Evolutionary conservation across 1,284 basidiomycete species (phyloP), one percentile per base, ranked within the genome.

Genomic region (Tilletiaria anomala): DNA sequence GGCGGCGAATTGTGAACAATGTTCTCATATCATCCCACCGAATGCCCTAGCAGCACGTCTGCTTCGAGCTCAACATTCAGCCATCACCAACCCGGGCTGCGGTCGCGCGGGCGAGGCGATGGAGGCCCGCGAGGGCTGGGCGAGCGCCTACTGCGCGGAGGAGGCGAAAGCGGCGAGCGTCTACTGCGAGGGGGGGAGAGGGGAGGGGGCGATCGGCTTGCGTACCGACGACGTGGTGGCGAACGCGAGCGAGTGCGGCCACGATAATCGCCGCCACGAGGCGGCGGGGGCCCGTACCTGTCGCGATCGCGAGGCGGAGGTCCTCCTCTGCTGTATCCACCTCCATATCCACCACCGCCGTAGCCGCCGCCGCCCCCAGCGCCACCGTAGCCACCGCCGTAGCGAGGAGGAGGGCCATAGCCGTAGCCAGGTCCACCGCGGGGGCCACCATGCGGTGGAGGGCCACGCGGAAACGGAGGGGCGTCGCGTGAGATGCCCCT

Each of bases 401-500:
- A 32, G 8, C 32, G 40, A 18, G 40, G 40, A 6, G 40, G 40
- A 10, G 24, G 24, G 12, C 34, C 22, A 6, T 16, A 29, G 5
- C 37, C n/a, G 5, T 22, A 6, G 14, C 20, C 23, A 20, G 20
- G 18, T 8, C 23, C 38, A 20, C 38, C 22, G 6, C 32, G 32
- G 18, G 23, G n/a, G 15, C 35, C 39, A 18, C 19, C 32, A 26
- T n/a, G n/a, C n/a, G n/a, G n/a, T n/a, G n/a, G n/a, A n/a, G 32
- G 18, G 6, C 35, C 33, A 15, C 32, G 24, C 8, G 24, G 34
- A 10, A 18, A 10, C 19, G 15, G 21, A 20, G 58, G 52, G 41
- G 62, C 60, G 32, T 61, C 60, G 0, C 48, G 48, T 4, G 59
- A 50, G 3, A 56, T 53, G 32, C 63, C 63, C 40, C 59, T 53